These are phyloP conservation scores for Salix exigua DNA, from an alignment of 345 rosid genomes.

Conservation along the genomic window DNA sequence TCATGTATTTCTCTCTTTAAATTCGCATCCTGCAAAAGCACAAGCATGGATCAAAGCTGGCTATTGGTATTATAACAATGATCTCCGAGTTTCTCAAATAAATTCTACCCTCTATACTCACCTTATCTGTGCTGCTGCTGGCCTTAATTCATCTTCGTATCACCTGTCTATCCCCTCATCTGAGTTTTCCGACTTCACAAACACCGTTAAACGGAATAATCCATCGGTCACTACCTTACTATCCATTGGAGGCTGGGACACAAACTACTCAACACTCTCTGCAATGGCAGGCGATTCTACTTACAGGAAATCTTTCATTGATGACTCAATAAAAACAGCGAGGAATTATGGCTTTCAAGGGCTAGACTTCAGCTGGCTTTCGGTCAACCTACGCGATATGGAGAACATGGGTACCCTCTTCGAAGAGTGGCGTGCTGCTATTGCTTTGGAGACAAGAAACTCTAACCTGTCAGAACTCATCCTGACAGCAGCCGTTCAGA, in stretches of 20 bases:
- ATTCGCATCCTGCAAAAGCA: too few relatives aligned
- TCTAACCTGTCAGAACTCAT: neutral
- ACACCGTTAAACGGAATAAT: too few relatives aligned
- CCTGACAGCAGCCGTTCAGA: constrained; percentile 4
- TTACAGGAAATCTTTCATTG: constrained; percentile 16
- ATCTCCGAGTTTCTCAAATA: constrained; percentile 31
- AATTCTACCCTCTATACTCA: constrained; percentile 48
- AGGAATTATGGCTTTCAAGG: constrained; percentile 28
- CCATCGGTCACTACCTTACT: too few relatives aligned
- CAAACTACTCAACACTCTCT: neutral
- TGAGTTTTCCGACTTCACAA: too few relatives aligned
- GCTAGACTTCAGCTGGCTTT: constrained; percentile 24
- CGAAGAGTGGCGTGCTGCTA: constrained; percentile 28
- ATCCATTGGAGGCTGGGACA: neutral
- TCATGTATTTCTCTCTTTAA: too few relatives aligned
- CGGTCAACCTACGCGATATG: constrained; percentile 10
- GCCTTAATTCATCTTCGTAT: constrained; percentile 17
- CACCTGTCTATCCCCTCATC: too few relatives aligned
- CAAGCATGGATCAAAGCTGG: constrained; percentile 36
- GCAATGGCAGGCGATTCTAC: constrained; percentile 15
- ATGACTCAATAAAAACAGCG: constrained; percentile 19
- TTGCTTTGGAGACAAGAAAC: constrained; percentile 15
- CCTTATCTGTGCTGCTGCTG: constrained; percentile 52
- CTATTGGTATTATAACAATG: constrained; percentile 46
- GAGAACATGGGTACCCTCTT: constrained; percentile 10